phyloP scores from a whole-genome alignment of 2,329 filamentous ascomycete genomes.

The Alternaria brassicicola region DNA sequence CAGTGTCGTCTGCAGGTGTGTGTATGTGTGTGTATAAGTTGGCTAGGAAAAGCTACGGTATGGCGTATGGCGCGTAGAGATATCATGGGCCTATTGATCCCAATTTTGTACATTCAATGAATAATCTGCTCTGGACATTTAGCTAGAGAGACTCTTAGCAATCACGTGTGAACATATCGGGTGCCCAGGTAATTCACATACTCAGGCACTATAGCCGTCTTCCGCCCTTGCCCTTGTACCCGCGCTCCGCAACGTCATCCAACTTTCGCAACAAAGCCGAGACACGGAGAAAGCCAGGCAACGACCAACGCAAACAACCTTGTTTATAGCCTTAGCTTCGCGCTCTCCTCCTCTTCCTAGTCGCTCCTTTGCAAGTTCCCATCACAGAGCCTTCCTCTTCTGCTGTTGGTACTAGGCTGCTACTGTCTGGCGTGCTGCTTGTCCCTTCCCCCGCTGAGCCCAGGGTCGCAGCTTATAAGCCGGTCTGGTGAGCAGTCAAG shows the following conservation, averaged over 20 bases:
- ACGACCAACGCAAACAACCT: not conserved
- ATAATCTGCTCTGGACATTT: not conserved
- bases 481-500: not conserved
- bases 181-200: not conserved
- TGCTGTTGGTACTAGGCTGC: not conserved
- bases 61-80: constrained; percentile 20
- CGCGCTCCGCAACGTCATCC: constrained; percentile 4
- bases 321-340: not conserved
- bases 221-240: not conserved
- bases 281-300: not conserved
- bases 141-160: not conserved
- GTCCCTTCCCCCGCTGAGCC: constrained; percentile 6
- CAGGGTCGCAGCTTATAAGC: not conserved
- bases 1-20: too few species aligned
- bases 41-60: constrained; percentile 33
- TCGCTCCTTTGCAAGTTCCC: not conserved
- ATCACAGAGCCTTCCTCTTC: too few species aligned
- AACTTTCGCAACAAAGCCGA: constrained; percentile 6
- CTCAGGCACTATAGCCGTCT: not conserved
- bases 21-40: constrained; percentile 14
- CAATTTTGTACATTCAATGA: not conserved
- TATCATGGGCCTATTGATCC: constrained; percentile 13
- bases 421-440: constrained; percentile 6
- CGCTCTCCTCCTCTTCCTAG: not conserved
- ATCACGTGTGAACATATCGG: constrained; percentile 1